These are phyloP conservation scores for Prinsepia uniflora DNA, from an alignment of 306 rosid species.

Conservation along the genomic window DNA sequence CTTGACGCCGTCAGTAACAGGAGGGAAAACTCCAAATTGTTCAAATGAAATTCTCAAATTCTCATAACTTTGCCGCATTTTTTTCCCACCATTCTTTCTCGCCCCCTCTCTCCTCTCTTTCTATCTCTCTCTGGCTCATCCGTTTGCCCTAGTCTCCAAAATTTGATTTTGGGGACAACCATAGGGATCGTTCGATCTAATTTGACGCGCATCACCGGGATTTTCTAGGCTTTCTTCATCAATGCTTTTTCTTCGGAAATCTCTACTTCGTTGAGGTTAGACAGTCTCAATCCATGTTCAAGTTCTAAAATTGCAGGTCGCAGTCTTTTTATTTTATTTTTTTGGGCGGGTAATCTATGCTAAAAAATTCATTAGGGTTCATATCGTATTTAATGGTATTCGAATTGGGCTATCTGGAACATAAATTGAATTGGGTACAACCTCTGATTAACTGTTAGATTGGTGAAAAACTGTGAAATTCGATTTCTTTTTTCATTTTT, in stretches of 20 bases:
- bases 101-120: background rate
- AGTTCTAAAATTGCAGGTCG: background rate
- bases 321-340: too few relatives aligned
- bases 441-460: background rate
- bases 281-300: background rate
- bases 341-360: background rate
- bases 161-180: conserved; percentile 5
- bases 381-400: background rate
- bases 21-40: conserved; percentile 51
- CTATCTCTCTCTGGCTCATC: background rate
- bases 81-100: background rate
- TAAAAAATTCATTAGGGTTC: conserved; percentile 2
- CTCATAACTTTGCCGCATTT: conserved; percentile 5
- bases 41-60: conserved; percentile 15
- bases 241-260: background rate
- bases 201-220: background rate
- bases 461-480: background rate
- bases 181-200: background rate
- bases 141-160: conserved; percentile 9
- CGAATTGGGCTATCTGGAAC: background rate
- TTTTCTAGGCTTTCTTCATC: background rate
- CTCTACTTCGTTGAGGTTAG: conserved; percentile 11
- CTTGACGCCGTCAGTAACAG: conserved; percentile 34
- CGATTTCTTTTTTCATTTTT: background rate
- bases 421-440: background rate